Percentiles rank a stretch among this genome's conserved stretches.
Evolutionary conservation across 164 flowering plant species (phyloP).

Genomic region (Stephania cephalantha): DNA sequence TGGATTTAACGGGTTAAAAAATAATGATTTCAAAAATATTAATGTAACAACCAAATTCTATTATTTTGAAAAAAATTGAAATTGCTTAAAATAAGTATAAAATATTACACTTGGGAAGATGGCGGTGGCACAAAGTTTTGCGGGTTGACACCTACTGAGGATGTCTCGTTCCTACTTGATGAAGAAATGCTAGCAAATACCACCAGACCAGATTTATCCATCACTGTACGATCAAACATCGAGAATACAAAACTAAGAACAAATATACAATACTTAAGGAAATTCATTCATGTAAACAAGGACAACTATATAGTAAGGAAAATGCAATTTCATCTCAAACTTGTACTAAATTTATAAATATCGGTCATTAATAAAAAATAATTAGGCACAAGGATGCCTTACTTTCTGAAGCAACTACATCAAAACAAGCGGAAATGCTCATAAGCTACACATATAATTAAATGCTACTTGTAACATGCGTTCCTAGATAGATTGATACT

Average conservation of each 20-base stretch:
- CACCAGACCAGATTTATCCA: slow-evolving; percentile 21
- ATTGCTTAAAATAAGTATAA: neutral
- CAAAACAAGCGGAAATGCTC: neutral
- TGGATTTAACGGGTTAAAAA: neutral
- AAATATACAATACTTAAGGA: neutral
- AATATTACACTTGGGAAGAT: slow-evolving; percentile 53
- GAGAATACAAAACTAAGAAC: slow-evolving; percentile 1
- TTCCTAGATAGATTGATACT: neutral
- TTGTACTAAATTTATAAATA: neutral
- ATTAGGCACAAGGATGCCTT: neutral
- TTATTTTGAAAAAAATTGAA: neutral
- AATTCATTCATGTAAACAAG: neutral
- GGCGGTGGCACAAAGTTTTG: slow-evolving; percentile 48
- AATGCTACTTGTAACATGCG: neutral
- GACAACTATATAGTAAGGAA: neutral
- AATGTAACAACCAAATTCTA: neutral
- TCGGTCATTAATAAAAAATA: neutral
- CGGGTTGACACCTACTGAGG: slow-evolving; percentile 73
- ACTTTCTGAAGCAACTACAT: neutral
- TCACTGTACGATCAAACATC: slow-evolving; percentile 9
- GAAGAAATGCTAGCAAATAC: slow-evolving; percentile 59
- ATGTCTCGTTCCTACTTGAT: slow-evolving; percentile 43
- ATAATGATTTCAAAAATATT: neutral
- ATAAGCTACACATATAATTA: neutral
- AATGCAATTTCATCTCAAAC: neutral